A percentile compares a stretch with the other conserved stretches of the same genome.
phyloP scores from a whole-genome alignment of 1,284 basidiomycete genomes.

The Pascua sp. region DNA sequence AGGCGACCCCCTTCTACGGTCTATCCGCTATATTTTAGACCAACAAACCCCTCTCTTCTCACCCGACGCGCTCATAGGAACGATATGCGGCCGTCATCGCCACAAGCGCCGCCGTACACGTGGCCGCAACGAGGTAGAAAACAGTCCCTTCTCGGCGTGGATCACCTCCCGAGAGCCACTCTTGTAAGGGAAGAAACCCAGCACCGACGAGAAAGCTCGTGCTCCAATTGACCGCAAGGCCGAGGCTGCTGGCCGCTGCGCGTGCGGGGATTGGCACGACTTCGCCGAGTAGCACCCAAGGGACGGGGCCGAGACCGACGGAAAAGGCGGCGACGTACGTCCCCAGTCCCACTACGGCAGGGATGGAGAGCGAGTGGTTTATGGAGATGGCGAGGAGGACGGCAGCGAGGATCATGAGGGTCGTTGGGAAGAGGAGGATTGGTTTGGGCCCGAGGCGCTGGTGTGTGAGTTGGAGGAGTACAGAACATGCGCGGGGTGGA shows the following conservation, averaged over 20 bases:
- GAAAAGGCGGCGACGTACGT: constrained; percentile 35
- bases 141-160: constrained; percentile 30
- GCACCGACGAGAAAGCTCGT: constrained; percentile 36
- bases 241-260: constrained; percentile 36
- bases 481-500: too few species aligned
- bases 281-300: constrained; percentile 42
- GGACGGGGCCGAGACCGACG: constrained; percentile 41
- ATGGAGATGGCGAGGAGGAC: constrained; percentile 31
- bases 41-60: too few species aligned
- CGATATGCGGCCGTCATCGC: not conserved
- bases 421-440: constrained; percentile 30
- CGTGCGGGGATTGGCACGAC: constrained; percentile 37
- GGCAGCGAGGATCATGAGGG: constrained; percentile 24
- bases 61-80: too few species aligned
- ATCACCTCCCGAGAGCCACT: constrained; percentile 21
- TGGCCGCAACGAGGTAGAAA: constrained; percentile 34
- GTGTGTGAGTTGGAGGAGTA: too few species aligned
- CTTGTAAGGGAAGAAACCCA: constrained; percentile 36
- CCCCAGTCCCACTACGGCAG: constrained; percentile 28
- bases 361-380: constrained; percentile 22
- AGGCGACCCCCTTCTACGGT: too few species aligned
- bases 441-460: constrained; percentile 28
- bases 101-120: constrained; percentile 15
- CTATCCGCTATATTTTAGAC: too few species aligned
- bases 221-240: constrained; percentile 37